These are phyloP conservation scores for Ceratobasidium sp. DNA, from an alignment of 1,284 basidiomycete genomes.

Conservation along the genomic window DNA sequence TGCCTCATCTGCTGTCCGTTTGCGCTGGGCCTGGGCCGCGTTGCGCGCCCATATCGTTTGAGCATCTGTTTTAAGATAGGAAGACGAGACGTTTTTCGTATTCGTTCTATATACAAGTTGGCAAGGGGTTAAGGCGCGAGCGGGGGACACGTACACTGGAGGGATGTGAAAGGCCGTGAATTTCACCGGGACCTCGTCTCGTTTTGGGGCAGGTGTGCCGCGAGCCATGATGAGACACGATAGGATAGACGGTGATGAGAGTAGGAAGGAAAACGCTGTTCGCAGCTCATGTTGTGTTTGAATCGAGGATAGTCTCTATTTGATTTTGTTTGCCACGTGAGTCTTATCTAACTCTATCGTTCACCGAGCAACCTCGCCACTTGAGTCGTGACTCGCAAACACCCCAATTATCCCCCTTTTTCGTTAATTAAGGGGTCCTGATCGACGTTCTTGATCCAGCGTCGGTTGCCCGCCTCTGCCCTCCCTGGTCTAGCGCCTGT, in stretches of 20 bases:
- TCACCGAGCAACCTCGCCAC: background rate
- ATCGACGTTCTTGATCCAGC: background rate
- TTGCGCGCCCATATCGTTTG: constrained; percentile 79
- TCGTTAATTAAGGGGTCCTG: background rate
- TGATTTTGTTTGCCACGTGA: constrained; percentile 28
- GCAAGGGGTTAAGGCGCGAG: background rate
- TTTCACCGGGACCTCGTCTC: constrained; percentile 72
- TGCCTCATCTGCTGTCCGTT: constrained; percentile 56
- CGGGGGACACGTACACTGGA: constrained; percentile 64
- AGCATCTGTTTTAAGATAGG: constrained; percentile 74
- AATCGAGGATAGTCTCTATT: constrained; percentile 19
- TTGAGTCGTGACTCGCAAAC: background rate
- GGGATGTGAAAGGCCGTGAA: constrained; percentile 85
- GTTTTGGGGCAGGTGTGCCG: constrained; percentile 32
- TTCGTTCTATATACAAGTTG: constrained; percentile 62
- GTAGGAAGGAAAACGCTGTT: background rate
- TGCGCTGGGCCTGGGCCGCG: constrained; percentile 61
- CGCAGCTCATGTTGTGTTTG: constrained; percentile 23
- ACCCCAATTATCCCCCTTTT: background rate
- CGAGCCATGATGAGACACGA: constrained; percentile 14
- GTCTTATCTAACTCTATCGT: constrained; percentile 18
- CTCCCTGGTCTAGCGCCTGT: background rate
- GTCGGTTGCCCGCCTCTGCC: no score
- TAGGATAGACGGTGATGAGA: background rate
- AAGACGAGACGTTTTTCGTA: constrained; percentile 78